A percentile compares a stretch with the other conserved stretches of the same genome.
phyloP scores from a whole-genome alignment of 306 rosid species.

The Vigna trinervia region DNA sequence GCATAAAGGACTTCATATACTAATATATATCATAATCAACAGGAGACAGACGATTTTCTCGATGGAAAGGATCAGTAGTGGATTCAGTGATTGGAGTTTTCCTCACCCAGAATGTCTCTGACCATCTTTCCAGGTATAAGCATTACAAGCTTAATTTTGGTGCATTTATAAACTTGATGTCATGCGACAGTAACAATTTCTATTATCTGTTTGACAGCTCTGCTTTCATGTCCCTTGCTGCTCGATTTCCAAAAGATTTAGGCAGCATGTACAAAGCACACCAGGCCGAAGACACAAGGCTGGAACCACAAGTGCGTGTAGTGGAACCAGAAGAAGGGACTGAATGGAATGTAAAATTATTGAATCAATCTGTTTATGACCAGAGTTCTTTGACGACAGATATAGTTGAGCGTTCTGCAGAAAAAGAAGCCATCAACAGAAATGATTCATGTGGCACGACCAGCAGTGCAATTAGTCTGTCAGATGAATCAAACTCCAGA shows the following conservation, averaged over 20 bases:
- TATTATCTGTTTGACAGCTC: constrained; percentile 71
- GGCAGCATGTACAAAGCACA: constrained; percentile 42
- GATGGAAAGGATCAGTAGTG: constrained; percentile 97
- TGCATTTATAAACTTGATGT: constrained; percentile 11
- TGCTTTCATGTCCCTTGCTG: constrained; percentile 95
- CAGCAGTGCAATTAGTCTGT: constrained; percentile 45
- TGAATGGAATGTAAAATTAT: constrained; percentile 55
- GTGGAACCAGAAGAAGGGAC: constrained; percentile 46
- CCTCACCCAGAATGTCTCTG: constrained; percentile 97
- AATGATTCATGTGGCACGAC: constrained; percentile 41
- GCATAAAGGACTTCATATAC: constrained; percentile 18
- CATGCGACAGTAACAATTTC: constrained; percentile 30
- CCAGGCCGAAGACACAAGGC: constrained; percentile 41
- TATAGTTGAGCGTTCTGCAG: constrained; percentile 43
- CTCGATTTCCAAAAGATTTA: constrained; percentile 70
- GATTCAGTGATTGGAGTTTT: constrained; percentile 99
- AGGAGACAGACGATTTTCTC: constrained; percentile 98
- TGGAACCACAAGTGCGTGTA: constrained; percentile 41
- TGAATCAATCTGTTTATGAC: constrained; percentile 46
- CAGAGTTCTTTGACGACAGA: constrained; percentile 43
- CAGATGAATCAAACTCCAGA: constrained; percentile 63
- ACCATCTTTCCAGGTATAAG: constrained; percentile 93
- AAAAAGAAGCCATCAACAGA: constrained; percentile 48
- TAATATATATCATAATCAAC: constrained; percentile 51
- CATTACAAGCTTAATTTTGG: constrained; percentile 11